A percentile compares a stretch with the other conserved stretches of the same genome.
These are phyloP conservation scores for Xylariales sp. DNA, from an alignment of 2,329 filamentous ascomycete species.

Conservation along the genomic window DNA sequence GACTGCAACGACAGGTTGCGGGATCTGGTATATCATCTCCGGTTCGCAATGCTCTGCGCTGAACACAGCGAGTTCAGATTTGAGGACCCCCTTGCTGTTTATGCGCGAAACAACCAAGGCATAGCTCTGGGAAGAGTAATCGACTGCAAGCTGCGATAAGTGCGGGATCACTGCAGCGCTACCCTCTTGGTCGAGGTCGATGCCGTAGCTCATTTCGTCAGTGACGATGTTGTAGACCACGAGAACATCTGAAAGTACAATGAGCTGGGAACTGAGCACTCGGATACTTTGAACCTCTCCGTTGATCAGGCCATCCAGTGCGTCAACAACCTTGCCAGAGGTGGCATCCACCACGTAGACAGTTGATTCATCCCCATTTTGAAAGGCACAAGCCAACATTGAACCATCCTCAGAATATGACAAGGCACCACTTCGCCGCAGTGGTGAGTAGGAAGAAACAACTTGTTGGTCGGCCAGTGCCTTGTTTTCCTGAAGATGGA, in stretches of 20 bases:
- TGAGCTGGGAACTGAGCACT: conserved; percentile 68
- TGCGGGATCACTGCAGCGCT: conserved; percentile 30
- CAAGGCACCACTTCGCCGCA: conserved; percentile 56
- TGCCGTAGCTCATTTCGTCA: conserved; percentile 66
- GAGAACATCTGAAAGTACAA: conserved; percentile 70
- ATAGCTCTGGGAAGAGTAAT: conserved; percentile 60
- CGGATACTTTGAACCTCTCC: conserved; percentile 63
- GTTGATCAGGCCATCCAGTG: conserved; percentile 63
- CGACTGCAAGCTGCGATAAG: conserved; percentile 67
- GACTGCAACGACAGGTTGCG: conserved; percentile 61
- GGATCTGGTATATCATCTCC: conserved; percentile 52
- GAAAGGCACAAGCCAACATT: conserved; percentile 66
- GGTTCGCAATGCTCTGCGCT: conserved; percentile 54
- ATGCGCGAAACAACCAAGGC: conserved; percentile 49
- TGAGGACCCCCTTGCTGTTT: conserved; percentile 25
- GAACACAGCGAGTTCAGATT: conserved; percentile 63
- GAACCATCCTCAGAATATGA: conserved; percentile 81
- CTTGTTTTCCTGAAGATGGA: conserved; percentile 42
- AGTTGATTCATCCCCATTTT: conserved; percentile 50
- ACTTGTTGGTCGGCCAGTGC: conserved; percentile 28
- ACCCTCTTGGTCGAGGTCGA: conserved; percentile 46
- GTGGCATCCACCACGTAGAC: conserved; percentile 74
- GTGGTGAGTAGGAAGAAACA: conserved; percentile 17
- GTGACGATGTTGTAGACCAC: conserved; percentile 81
- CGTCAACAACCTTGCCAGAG: conserved; percentile 61